Evolutionary conservation across 192 early-diverging fungal species (phyloP).

Genomic region (Piromyces sp.): DNA sequence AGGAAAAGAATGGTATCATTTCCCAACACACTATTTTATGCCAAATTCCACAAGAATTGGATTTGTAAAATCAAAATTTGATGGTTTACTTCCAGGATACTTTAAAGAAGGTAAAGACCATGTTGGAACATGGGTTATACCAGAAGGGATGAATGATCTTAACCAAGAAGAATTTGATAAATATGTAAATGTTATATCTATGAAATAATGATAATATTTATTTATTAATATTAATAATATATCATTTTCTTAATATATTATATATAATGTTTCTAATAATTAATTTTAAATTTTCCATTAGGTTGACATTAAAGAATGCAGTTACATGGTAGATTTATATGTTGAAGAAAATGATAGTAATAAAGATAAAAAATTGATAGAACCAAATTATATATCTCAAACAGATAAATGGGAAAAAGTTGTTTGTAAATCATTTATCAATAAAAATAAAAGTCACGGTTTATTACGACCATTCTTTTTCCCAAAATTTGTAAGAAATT

Average conservation of each 20-base stretch:
- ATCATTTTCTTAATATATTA: too few relatives aligned
- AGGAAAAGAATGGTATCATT: constrained; percentile 89
- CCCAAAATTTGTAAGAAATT: constrained; percentile 5
- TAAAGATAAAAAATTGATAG: constrained; percentile 2
- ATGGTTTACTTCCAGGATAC: constrained; percentile 66
- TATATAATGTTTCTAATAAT: too few relatives aligned
- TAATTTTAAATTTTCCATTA: constrained; percentile 3
- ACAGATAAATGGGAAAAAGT: constrained; percentile 35
- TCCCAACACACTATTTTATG: constrained; percentile 79
- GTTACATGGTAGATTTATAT: constrained; percentile 47
- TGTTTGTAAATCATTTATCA: constrained; percentile 42
- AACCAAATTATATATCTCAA: constrained; percentile 32
- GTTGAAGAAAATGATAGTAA: not conserved
- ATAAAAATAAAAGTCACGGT: constrained; percentile 26
- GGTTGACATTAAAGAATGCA: constrained; percentile 26
- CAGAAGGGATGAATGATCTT: constrained; percentile 41
- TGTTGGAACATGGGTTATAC: constrained; percentile 15
- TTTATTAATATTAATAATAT: too few relatives aligned
- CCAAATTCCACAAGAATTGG: constrained; percentile 50
- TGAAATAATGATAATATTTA: too few relatives aligned
- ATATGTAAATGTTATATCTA: constrained; percentile 50
- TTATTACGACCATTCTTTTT: constrained; percentile 36
- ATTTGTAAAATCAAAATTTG: constrained; percentile 52
- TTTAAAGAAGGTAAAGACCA: constrained; percentile 31
- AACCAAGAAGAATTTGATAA: constrained; percentile 39